A percentile compares a stretch with the other conserved stretches of the same genome.
phyloP scores from a whole-genome alignment of 768 basidiomycete species.

The Cystofilobasidium bisporidii region DNA sequence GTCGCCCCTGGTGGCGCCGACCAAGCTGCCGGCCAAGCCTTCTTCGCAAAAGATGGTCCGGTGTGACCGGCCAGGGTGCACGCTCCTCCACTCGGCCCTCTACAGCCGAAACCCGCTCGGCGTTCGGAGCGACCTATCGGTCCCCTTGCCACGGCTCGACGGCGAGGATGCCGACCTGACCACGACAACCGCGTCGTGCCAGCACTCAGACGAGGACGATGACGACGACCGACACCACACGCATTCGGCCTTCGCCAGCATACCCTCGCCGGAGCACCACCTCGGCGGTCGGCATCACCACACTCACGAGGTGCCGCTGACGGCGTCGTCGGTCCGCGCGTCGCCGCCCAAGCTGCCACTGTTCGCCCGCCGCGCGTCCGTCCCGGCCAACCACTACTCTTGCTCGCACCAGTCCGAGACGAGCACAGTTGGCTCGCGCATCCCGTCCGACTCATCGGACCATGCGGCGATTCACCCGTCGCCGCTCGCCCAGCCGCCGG shows the following conservation, averaged over 20 bases:
- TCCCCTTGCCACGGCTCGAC: not conserved
- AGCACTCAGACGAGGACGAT: not conserved
- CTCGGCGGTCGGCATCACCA: not conserved
- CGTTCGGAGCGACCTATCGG: not conserved
- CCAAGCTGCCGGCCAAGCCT: not conserved
- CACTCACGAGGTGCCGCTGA: not conserved
- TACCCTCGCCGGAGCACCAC: not conserved
- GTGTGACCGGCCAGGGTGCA: constrained; percentile 13
- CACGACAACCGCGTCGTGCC: not conserved
- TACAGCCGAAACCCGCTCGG: not conserved
- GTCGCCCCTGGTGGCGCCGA: constrained; percentile 7
- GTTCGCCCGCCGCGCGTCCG: constrained; percentile 11
- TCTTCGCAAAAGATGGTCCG: not conserved
- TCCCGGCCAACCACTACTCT: constrained; percentile 12
- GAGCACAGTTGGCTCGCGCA: not conserved
- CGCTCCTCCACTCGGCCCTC: constrained; percentile 8
- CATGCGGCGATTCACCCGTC: not conserved
- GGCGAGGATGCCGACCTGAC: not conserved
- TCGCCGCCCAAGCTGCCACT: not conserved
- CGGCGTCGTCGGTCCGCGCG: not conserved
- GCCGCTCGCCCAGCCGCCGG: not conserved
- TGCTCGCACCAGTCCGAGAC: not conserved
- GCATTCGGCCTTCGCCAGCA: not conserved
- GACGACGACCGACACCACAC: not conserved
- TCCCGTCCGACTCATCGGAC: constrained; percentile 1